Evolutionary conservation across 768 basidiomycete genomes (phyloP), one percentile per base, ranked within the genome.

Genomic region (Kwoniella sp.): DNA sequence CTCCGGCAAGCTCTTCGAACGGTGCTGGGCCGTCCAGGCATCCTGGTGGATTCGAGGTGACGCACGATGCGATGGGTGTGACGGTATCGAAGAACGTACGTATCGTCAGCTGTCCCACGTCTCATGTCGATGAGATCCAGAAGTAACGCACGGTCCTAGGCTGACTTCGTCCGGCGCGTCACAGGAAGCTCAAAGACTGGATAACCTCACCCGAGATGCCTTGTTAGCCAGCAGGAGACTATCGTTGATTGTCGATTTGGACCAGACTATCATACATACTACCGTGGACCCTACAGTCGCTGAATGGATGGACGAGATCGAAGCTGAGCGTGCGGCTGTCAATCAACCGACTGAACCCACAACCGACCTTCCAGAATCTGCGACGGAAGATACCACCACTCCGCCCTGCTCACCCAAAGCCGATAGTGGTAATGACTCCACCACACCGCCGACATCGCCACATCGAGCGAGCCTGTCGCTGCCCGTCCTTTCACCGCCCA

Each of bases 251-350:
- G 95, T 99, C 73, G 96, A 99, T 83, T 86, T 99, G 34, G 96
- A 99, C 82, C 96, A 99, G 80, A 99, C 96, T 13, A 93, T 98
- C 78, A 92, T 99, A 2, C 96, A 99, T 76, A 95, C 96, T 8
- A 97, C 95, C 0, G 94, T 97, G 26, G 96, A 99, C 81, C 95
- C 96, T 4, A 98, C 96, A 0, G 92, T 98, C 1, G 94, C 93
- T 31, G 95, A 97, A 79, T 98, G 96, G 96, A 91, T 96, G 74
- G 79, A 85, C 1, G 92, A 74, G 65, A 71, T 70, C 47, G 74
- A 72, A 55, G 54, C 51, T 15, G 68, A 66, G 25, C 64, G 57
- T 7, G 20, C 41, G 20, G 41, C 37, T 22, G 34, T 38, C 20
- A 56, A 54, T 30, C 63, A 31, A 34, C 25, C 22, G 29, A 50